Evolutionary conservation across 2,329 filamentous ascomycete species (phyloP).

Genomic region (Epichloe elymi): DNA sequence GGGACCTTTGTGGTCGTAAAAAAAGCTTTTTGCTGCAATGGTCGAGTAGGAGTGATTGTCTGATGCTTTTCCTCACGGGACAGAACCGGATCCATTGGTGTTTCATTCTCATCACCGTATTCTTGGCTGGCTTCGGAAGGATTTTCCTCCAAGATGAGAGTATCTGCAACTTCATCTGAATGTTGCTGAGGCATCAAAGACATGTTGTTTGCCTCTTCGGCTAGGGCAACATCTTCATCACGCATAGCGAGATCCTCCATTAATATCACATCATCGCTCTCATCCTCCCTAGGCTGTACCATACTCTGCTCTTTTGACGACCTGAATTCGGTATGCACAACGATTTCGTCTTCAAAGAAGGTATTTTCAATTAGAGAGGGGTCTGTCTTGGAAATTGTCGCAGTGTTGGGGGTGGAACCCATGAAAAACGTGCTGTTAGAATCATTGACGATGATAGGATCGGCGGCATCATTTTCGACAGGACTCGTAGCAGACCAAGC

Average conservation of each 20-base stretch:
- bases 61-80: conserved; percentile 11
- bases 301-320: conserved; percentile 7
- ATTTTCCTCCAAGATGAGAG: conserved; percentile 28
- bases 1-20: conserved; percentile 69
- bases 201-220: conserved; percentile 46
- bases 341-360: conserved; percentile 52
- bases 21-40: conserved; percentile 36
- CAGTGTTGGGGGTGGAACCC: background rate
- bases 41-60: conserved; percentile 44
- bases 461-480: conserved; percentile 10
- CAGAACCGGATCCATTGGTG: conserved; percentile 40
- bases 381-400: conserved; percentile 11
- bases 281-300: conserved; percentile 8
- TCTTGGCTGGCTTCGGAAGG: conserved; percentile 51
- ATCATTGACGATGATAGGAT: background rate
- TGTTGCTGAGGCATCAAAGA: conserved; percentile 36
- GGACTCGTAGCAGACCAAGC: conserved; percentile 50
- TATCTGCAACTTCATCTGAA: conserved; percentile 21
- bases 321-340: conserved; percentile 15
- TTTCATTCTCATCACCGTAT: conserved; percentile 53
- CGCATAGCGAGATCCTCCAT: conserved; percentile 36
- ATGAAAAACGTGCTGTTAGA: background rate
- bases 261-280: conserved; percentile 13
- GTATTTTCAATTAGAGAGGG: conserved; percentile 29
- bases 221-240: conserved; percentile 44